Percentiles rank a stretch among this genome's conserved stretches.
Evolutionary conservation across 2,329 filamentous ascomycete species (phyloP).

Genomic region (Cercospora berteroae): DNA sequence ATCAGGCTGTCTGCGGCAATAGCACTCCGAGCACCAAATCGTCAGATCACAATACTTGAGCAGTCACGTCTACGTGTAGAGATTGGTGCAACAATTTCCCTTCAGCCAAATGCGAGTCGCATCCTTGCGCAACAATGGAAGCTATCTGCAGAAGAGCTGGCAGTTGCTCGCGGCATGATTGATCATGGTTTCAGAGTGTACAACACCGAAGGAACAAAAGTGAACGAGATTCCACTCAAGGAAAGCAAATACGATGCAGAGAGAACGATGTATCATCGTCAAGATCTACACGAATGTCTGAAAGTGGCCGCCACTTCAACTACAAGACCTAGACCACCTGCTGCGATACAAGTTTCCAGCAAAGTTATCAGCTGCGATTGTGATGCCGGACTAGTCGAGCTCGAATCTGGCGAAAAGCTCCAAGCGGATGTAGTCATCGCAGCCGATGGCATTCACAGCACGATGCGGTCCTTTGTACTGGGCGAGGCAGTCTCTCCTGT

Average conservation of each 20-base stretch:
- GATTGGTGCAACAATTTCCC: slow-evolving; percentile 44
- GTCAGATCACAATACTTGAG: slow-evolving; percentile 39
- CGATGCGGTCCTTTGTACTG: slow-evolving; percentile 30
- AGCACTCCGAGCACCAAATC: slow-evolving; percentile 38
- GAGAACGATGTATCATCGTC: slow-evolving; percentile 44
- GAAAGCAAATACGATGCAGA: slow-evolving; percentile 40
- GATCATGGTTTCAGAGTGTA: slow-evolving; percentile 42
- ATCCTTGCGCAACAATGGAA: slow-evolving; percentile 38
- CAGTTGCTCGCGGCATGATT: slow-evolving; percentile 35
- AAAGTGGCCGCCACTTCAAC: slow-evolving; percentile 29
- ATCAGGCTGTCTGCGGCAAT: slow-evolving; percentile 36
- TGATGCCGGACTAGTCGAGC: slow-evolving; percentile 32
- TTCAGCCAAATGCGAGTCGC: slow-evolving; percentile 45
- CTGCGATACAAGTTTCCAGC: slow-evolving; percentile 30
- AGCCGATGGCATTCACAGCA: slow-evolving; percentile 40
- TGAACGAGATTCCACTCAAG: slow-evolving; percentile 36
- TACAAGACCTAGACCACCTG: slow-evolving; percentile 30
- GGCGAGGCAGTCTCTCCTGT: slow-evolving; percentile 27
- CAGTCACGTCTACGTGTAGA: slow-evolving; percentile 36
- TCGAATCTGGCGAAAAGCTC: slow-evolving; percentile 37
- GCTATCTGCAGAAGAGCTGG: slow-evolving; percentile 30
- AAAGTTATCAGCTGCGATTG: slow-evolving; percentile 30
- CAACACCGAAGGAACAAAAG: slow-evolving; percentile 35
- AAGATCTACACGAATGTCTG: slow-evolving; percentile 42
- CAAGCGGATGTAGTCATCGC: slow-evolving; percentile 40